phyloP scores from a whole-genome alignment of 345 rosid species.

The Eucalyptus cloeziana region DNA sequence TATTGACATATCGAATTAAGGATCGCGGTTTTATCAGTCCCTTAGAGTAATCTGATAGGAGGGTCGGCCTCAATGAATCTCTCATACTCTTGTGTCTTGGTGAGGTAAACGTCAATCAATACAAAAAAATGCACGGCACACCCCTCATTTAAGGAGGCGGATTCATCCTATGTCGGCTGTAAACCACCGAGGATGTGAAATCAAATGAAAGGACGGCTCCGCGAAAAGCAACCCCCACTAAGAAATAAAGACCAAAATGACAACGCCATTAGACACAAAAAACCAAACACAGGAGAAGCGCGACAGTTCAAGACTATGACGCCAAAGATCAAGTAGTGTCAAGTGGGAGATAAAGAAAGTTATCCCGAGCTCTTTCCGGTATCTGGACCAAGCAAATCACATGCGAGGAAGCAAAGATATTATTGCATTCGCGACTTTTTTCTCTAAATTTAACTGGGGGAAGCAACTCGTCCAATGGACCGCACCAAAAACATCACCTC shows the following conservation, averaged over 20 bases:
- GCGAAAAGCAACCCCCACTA: neutral
- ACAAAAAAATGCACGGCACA: neutral
- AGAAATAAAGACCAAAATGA: neutral
- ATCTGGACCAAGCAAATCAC: neutral
- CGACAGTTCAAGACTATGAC: neutral
- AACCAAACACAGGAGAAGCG: neutral
- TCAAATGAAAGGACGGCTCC: neutral
- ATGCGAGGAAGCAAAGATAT: neutral
- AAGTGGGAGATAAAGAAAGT: neutral
- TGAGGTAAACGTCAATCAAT: neutral
- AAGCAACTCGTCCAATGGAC: neutral
- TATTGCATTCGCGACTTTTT: neutral
- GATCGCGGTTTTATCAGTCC: accelerated
- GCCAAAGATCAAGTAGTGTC: neutral
- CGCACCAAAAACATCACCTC: neutral
- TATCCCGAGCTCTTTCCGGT: neutral
- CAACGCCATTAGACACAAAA: neutral
- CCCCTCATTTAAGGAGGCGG: neutral
- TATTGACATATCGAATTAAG: too few relatives aligned
- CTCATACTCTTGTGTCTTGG: neutral
- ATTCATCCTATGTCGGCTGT: neutral
- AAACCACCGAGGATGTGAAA: neutral
- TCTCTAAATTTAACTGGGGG: neutral
- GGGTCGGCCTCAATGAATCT: neutral
- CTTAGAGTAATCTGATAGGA: neutral